phyloP scores from a whole-genome alignment of 2,329 filamentous ascomycete species.

The Fusarium pseudoanthophilum region DNA sequence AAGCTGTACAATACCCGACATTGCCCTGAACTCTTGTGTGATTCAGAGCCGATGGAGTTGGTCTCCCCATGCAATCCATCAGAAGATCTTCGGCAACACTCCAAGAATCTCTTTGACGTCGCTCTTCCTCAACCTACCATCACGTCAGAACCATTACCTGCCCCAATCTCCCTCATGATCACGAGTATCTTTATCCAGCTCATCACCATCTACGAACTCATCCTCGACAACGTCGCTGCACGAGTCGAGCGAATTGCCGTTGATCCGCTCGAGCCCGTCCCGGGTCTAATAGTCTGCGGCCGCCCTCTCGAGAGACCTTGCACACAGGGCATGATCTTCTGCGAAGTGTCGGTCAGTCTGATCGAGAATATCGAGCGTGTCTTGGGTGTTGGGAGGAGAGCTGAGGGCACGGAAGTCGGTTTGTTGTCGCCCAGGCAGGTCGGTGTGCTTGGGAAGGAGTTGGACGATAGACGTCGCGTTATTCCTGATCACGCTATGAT shows the following conservation, averaged over 20 bases:
- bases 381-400: rapidly evolving
- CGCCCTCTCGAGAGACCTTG: neutral
- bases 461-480: neutral
- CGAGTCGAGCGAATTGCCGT: neutral
- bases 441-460: neutral
- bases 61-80: neutral
- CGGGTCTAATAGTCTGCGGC: neutral
- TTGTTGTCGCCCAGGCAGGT: neutral
- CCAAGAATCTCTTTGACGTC: rapidly evolving
- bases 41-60: neutral
- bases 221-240: neutral
- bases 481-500: neutral
- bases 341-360: rapidly evolving
- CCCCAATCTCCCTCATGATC: neutral
- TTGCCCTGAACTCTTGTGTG: rapidly evolving
- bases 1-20: rapidly evolving
- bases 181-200: neutral
- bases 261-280: neutral
- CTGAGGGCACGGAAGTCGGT: rapidly evolving
- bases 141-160: neutral
- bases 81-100: neutral
- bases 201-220: neutral
- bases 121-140: rapidly evolving
- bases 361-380: neutral
- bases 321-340: neutral